Evolutionary conservation across 768 basidiomycete genomes (phyloP).

Genomic region (Tephrocybe sp.): DNA sequence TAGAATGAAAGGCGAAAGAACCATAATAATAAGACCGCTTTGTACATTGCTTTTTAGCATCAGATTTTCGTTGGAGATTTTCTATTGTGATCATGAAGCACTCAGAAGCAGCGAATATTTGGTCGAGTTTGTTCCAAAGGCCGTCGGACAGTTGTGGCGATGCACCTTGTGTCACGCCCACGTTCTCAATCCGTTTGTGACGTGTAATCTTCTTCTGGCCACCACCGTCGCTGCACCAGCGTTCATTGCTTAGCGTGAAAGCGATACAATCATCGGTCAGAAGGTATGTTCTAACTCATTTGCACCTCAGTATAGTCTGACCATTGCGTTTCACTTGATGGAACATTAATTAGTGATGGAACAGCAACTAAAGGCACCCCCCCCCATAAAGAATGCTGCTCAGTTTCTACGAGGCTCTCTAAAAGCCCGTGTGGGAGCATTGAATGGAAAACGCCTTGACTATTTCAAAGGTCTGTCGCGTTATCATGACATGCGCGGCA

Average conservation of each 20-base stretch:
- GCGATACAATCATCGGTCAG: neutral
- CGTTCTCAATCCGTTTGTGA: constrained; percentile 9
- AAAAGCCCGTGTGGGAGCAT: constrained; percentile 84
- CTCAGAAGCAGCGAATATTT: no score
- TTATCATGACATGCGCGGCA: neutral
- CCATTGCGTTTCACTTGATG: neutral
- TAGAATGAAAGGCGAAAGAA: no score
- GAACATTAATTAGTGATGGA: constrained; percentile 37
- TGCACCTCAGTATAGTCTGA: neutral
- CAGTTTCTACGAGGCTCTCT: constrained; percentile 87
- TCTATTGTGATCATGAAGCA: no score
- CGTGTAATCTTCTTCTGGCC: constrained; percentile 10
- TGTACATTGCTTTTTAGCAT: no score
- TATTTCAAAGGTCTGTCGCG: constrained; percentile 89
- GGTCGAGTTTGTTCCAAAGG: neutral
- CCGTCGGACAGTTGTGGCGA: constrained; percentile 9
- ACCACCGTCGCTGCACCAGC: constrained; percentile 1
- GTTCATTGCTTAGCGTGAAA: neutral
- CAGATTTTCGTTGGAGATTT: no score
- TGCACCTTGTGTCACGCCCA: constrained; percentile 11
- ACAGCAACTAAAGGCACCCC: constrained; percentile 77
- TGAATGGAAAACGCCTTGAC: constrained; percentile 93
- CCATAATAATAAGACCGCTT: no score
- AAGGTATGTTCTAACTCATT: constrained; percentile 1
- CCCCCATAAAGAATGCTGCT: constrained; percentile 78